Evolutionary conservation across 1,284 basidiomycete species (phyloP).

Genomic region (Boletus semigastroideus): DNA sequence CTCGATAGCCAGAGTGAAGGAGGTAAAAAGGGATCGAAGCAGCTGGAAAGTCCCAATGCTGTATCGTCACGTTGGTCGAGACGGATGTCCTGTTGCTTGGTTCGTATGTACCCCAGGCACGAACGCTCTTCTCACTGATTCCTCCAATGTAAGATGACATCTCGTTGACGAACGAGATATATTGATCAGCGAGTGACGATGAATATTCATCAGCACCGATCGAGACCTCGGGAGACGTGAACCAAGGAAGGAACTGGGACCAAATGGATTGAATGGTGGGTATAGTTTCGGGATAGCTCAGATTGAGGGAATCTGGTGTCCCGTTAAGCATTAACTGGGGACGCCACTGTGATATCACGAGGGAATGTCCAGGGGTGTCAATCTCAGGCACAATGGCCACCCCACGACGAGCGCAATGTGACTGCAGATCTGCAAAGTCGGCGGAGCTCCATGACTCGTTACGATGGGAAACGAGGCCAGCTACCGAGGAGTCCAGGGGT

Average conservation of each 20-base stretch:
- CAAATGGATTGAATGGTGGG: slow-evolving; percentile 38
- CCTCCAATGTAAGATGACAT: slow-evolving; percentile 35
- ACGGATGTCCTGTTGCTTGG: slow-evolving; percentile 31
- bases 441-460: slow-evolving; percentile 37
- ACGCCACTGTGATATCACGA: slow-evolving; percentile 39
- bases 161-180: slow-evolving; percentile 38
- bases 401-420: slow-evolving; percentile 33
- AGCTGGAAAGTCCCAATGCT: slow-evolving; percentile 40
- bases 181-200: slow-evolving; percentile 34
- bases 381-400: slow-evolving; percentile 38
- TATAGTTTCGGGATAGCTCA: slow-evolving; percentile 38
- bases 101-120: slow-evolving; percentile 35
- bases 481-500: slow-evolving; percentile 26
- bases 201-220: slow-evolving; percentile 43
- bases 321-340: slow-evolving; percentile 34
- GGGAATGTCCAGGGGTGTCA: slow-evolving; percentile 39
- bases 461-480: slow-evolving; percentile 27
- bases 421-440: slow-evolving; percentile 32
- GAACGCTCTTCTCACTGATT: slow-evolving; percentile 32
- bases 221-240: slow-evolving; percentile 36
- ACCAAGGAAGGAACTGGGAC: slow-evolving; percentile 41
- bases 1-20: slow-evolving; percentile 33
- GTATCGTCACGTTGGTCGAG: slow-evolving; percentile 37
- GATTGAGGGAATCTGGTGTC: slow-evolving; percentile 35
- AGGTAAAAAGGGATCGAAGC: slow-evolving; percentile 36